Evolutionary conservation across 306 rosid species (phyloP).

Genomic region (Betula pendula): DNA sequence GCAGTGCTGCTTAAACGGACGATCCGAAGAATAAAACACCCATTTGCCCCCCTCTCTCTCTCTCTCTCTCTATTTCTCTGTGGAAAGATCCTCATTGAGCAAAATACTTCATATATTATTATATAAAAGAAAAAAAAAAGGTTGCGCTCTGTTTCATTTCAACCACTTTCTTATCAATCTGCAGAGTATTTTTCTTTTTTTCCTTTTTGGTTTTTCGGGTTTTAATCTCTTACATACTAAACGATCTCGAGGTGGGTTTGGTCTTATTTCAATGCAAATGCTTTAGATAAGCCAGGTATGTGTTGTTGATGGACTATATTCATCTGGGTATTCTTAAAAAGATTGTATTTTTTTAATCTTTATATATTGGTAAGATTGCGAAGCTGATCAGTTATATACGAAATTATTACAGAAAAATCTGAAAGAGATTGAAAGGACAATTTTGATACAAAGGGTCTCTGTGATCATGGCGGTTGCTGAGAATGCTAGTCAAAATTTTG

Average conservation of each 20-base stretch:
- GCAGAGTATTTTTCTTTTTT: background rate
- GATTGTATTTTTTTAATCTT: background rate
- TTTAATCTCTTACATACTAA: constrained; percentile 27
- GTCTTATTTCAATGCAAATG: constrained; percentile 36
- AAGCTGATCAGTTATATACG: constrained; percentile 21
- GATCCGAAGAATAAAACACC: constrained; percentile 57
- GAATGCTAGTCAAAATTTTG: constrained; percentile 69
- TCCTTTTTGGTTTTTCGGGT: constrained; percentile 28
- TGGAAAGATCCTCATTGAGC: constrained; percentile 36
- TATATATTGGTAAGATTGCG: constrained; percentile 5
- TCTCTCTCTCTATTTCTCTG: constrained; percentile 3
- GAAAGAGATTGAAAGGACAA: constrained; percentile 16
- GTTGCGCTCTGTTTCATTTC: constrained; percentile 27
- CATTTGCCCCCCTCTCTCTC: constrained; percentile 29
- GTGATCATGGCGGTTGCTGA: constrained; percentile 90
- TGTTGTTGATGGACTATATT: background rate
- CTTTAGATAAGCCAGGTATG: constrained; percentile 53
- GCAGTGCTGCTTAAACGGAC: constrained; percentile 62
- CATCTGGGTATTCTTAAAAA: constrained; percentile 6
- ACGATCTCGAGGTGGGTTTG: constrained; percentile 50
- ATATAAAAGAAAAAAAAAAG: constrained; percentile 17
- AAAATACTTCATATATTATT: constrained; percentile 24
- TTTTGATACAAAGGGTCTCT: constrained; percentile 29
- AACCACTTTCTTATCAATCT: constrained; percentile 27
- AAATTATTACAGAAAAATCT: constrained; percentile 34